Conservation (phyloP, 2,329 filamentous ascomycete species). For the Trichoderma guizhouense region DNA sequence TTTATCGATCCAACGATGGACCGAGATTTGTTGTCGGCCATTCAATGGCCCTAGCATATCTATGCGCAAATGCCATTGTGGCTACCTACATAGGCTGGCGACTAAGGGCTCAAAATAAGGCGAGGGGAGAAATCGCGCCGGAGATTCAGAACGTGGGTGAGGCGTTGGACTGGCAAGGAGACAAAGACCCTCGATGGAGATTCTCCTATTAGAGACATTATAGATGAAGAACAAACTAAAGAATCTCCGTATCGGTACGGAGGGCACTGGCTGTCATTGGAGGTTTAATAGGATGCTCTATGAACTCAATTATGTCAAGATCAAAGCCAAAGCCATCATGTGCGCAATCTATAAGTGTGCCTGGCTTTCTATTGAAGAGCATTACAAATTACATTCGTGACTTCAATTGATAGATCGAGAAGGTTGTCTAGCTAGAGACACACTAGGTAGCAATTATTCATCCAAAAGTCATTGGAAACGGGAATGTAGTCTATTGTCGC, state of each 20-base stretch:
- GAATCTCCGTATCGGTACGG: background rate
- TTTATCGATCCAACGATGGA: slow-evolving; percentile 59
- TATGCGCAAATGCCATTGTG: slow-evolving; percentile 44
- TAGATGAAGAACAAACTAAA: background rate
- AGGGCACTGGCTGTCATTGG: background rate
- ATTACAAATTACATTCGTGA: background rate
- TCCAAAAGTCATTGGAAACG: background rate
- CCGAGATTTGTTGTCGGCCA: slow-evolving; percentile 66
- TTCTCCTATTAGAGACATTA: slow-evolving; percentile 49
- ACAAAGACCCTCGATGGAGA: slow-evolving; percentile 63
- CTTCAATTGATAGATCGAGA: background rate
- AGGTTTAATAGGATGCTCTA: background rate
- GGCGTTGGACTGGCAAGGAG: slow-evolving; percentile 55
- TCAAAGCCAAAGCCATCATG: background rate
- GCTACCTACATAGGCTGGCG: slow-evolving; percentile 44
- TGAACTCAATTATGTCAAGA: background rate
- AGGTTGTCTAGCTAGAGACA: background rate
- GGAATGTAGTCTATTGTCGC: background rate
- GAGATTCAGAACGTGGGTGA: slow-evolving; percentile 46
- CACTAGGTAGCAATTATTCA: background rate
- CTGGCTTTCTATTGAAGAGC: background rate
- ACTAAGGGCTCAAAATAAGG: slow-evolving; percentile 56
- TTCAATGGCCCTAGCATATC: slow-evolving; percentile 62
- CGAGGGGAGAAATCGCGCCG: slow-evolving; percentile 42
- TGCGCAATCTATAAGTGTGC: background rate